Base-by-base conservation (phyloP, 2,329 filamentous ascomycete species). In the Epichloe amarillans region DNA sequence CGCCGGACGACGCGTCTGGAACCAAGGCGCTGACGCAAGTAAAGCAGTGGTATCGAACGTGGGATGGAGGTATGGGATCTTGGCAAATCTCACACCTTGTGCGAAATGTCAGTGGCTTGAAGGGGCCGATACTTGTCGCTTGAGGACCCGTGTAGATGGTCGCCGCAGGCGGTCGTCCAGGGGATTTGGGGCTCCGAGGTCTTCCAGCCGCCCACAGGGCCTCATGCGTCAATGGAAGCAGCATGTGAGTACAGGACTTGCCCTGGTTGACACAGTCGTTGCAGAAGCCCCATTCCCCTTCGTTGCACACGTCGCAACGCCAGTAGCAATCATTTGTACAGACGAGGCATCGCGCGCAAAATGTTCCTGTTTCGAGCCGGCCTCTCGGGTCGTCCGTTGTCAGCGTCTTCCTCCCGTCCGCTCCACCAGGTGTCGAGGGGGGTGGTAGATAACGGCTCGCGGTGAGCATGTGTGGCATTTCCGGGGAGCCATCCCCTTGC, bases 251-350 rank as follows among this genome's bases (percentile, higher is more conserved):
- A 66, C 91, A 97, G 53, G 82, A 85, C 53, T 76, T 76, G 15
- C 88, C 89, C 64, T 84, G 82, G 53, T 91, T 90, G 33, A 95
- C 88, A 57, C 91, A 97, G 53, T 76, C 71, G 59, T 90, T 88
- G 68, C 91, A 97, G 63, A 88, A 96, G 0, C 91, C 91, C 90
- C 90, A 97, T 61, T 94, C 90, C 5, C 91, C 91, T 55, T 93
- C 82, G 59, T 95, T 95, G 68, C 91, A 97, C 26, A 76, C 65
- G 53, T 85, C 80, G 64, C 91, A 97, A 55, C 86, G 83, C 91
- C 90, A 97, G 66, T 87, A 95, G 66, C 88, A 93, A 48, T 84
- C 78, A 59, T 94, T 90, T 0, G 88, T 77, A 71, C 81, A 86
- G 0, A 77, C 72, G 17, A 76, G 71, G 63, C 91, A 96, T 46